Conservation (phyloP, 345 rosid genomes). For the Linum trigynum region DNA sequence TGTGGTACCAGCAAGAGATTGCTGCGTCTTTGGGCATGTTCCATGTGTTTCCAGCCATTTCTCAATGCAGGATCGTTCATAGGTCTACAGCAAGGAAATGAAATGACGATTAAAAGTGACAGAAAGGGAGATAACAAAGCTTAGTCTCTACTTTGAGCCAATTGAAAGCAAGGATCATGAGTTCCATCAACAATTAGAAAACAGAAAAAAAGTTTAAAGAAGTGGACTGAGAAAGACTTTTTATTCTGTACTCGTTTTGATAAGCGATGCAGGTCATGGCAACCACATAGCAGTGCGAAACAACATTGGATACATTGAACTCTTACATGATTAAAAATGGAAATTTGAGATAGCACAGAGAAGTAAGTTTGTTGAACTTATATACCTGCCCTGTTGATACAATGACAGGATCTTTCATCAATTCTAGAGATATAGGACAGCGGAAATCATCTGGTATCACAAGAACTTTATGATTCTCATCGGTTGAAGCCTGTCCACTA, state of each 20-base stretch:
- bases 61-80: slow-evolving; percentile 88
- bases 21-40: slow-evolving; percentile 97
- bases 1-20: slow-evolving; percentile 48
- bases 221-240: no score
- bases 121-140: no score
- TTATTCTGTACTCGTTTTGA: no score
- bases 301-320: neutral
- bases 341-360: neutral
- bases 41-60: slow-evolving; percentile 83
- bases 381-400: slow-evolving; percentile 95
- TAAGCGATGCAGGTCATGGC: no score
- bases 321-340: neutral
- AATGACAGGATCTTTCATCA: slow-evolving; percentile 97
- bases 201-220: no score
- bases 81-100: slow-evolving; percentile 43
- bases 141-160: no score
- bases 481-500: slow-evolving; percentile 49
- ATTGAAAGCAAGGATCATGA: no score
- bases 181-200: no score
- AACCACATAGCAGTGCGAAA: neutral
- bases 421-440: slow-evolving; percentile 89
- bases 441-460: slow-evolving; percentile 93
- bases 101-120: neutral
- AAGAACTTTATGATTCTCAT: slow-evolving; percentile 48
- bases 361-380: slow-evolving; percentile 12